Evolutionary conservation across 208 protist species (phyloP).

Genomic region (Giardia duodenalis): DNA sequence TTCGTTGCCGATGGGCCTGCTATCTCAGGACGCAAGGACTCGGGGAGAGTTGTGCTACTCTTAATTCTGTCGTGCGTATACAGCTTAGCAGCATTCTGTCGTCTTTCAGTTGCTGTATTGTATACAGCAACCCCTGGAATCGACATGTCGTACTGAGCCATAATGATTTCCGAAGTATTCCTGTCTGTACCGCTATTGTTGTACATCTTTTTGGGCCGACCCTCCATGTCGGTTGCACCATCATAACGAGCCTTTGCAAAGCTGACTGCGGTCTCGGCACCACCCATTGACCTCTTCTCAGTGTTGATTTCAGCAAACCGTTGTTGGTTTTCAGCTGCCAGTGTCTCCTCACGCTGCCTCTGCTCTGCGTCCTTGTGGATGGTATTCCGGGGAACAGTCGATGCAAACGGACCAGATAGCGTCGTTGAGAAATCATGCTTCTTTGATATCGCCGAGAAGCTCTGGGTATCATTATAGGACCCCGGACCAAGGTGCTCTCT

Average conservation of each 20-base stretch:
- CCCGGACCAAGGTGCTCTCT: neutral
- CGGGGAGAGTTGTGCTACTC: neutral
- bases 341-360: neutral
- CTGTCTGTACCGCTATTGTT: neutral
- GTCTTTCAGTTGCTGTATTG: neutral
- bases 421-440: neutral
- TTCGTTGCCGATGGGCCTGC: neutral
- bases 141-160: neutral
- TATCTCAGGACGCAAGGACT: neutral
- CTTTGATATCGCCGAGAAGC: neutral
- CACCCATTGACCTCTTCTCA: slow-evolving; percentile 6
- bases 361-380: neutral
- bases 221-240: neutral
- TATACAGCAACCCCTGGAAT: neutral
- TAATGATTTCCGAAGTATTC: neutral
- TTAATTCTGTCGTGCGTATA: neutral
- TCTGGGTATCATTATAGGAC: neutral
- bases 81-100: neutral
- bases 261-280: neutral
- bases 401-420: neutral
- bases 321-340: neutral
- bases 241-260: neutral
- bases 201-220: neutral
- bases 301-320: neutral
- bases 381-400: neutral